Conservation (phyloP, 2,329 filamentous ascomycete species). For the Aspergillus sp. region DNA sequence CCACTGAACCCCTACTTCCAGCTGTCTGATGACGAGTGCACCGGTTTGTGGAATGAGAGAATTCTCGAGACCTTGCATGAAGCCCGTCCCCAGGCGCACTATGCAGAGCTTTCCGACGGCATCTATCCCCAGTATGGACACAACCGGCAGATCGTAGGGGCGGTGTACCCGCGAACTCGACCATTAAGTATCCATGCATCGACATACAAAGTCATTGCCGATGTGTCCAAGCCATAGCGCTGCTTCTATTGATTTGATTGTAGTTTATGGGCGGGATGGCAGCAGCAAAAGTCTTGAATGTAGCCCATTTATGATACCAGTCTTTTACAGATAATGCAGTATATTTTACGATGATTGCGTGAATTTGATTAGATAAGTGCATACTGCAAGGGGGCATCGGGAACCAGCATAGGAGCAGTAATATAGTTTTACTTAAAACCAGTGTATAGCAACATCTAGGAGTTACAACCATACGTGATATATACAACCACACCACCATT, state of each 20-base stretch:
- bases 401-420: no score
- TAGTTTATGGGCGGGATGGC: background rate
- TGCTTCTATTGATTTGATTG: slow-evolving; percentile 21
- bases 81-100: slow-evolving; percentile 61
- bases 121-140: slow-evolving; percentile 52
- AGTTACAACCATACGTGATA: no score
- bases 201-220: slow-evolving; percentile 44
- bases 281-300: background rate
- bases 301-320: slow-evolving; percentile 1
- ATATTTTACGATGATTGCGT: no score
- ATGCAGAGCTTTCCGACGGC: slow-evolving; percentile 64
- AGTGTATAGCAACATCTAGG: no score
- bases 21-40: slow-evolving; percentile 61
- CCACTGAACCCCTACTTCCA: slow-evolving; percentile 74
- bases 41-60: slow-evolving; percentile 70
- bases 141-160: slow-evolving; percentile 35
- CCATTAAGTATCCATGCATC: slow-evolving; percentile 44
- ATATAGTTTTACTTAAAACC: no score
- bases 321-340: no score
- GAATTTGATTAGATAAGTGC: no score
- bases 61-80: slow-evolving; percentile 64
- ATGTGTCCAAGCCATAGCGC: slow-evolving; percentile 35
- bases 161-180: slow-evolving; percentile 41
- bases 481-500: no score
- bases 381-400: no score